Percentiles rank a stretch among this genome's conserved stretches.
Conservation (phyloP, 2,329 filamentous ascomycete species). For the Xylaria sp. region DNA sequence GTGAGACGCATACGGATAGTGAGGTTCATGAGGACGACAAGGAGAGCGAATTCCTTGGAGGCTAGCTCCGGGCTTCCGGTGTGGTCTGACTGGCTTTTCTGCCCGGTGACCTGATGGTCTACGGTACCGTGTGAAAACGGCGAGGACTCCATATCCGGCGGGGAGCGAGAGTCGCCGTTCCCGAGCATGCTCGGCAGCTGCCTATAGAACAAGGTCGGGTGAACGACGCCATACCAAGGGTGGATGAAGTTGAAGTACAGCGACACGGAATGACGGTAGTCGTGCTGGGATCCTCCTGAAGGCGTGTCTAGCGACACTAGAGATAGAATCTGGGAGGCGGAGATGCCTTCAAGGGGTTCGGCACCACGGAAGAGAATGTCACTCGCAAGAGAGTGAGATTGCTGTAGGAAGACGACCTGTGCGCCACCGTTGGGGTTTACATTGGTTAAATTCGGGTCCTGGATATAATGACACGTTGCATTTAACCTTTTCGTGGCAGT, state of each 20-base stretch:
- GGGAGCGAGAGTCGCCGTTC: constrained; percentile 27
- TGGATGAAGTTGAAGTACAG: constrained; percentile 50
- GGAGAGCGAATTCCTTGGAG: constrained; percentile 44
- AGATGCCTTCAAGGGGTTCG: constrained; percentile 44
- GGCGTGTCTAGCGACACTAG: constrained; percentile 43
- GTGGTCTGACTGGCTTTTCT: constrained; percentile 19
- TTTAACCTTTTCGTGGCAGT: constrained; percentile 37
- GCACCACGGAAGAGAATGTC: constrained; percentile 37
- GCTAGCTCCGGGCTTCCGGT: constrained; percentile 25
- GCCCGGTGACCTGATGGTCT: constrained; percentile 21
- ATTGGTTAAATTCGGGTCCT: constrained; percentile 36
- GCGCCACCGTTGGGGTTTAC: constrained; percentile 32
- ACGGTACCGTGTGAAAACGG: constrained; percentile 26
- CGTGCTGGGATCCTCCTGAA: constrained; percentile 33
- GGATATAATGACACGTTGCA: constrained; percentile 43
- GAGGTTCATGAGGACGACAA: constrained; percentile 52
- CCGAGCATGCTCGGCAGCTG: constrained; percentile 37
- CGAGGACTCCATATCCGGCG: constrained; percentile 30
- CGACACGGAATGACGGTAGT: constrained; percentile 47
- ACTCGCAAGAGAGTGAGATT: constrained; percentile 37
- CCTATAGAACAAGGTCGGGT: constrained; percentile 47
- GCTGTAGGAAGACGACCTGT: constrained; percentile 39
- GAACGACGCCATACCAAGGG: constrained; percentile 49
- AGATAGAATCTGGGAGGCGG: constrained; percentile 47
- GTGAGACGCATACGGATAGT: constrained; percentile 48